Base-by-base conservation (phyloP, 495 filamentous ascomycete genomes). In the Physcia stellaris region DNA sequence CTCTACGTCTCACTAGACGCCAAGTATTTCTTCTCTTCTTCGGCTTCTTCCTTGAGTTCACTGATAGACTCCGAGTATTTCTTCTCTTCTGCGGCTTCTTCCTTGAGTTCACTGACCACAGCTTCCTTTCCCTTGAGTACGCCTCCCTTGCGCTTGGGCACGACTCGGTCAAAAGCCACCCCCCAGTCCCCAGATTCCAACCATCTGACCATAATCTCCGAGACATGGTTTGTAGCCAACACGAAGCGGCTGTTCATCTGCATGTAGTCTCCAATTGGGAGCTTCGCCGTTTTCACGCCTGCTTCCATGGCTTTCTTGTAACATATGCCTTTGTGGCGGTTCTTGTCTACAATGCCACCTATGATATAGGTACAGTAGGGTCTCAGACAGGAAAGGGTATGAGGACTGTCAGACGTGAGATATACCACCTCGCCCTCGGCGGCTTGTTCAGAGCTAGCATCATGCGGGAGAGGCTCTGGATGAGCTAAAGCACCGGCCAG, bases 131-230 rank as follows among this genome's bases (percentile, higher is more conserved):
- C 49, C 47, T 62, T 65, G 52, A 83, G 49, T 13, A 67, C 59
- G 9, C 84, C 77, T 26, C 84, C 83, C 62, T 96, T 85, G 28
- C 90, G 59, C 53, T 78, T 79, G 0, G 90, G 90, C 39, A 99
- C 79, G 10, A 88, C 80, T 32, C 73, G 62, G 61, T 88, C 60
- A 48, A 99, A 96, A 0, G 90, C 86, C 48, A 80, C 61, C 1
- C 79, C 85, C 90, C 90, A 99, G 54, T 96, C 79, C 0, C 80
- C 78, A 20, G 70, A 66, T 46, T 94, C 83, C 38, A 99, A 48
- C 83, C 90, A 99, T 42, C 76, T 73, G 21, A 90, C 53, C 83
- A 99, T 94, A 43, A 99, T 96, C 56, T 96, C 90, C 29, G 82
- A 68, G 1, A 99, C 90, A 51, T 99, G 90, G 51, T 96, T 96